phyloP scores from a whole-genome alignment of 2,329 filamentous ascomycete genomes.

The Diplodia scrobiculata region DNA sequence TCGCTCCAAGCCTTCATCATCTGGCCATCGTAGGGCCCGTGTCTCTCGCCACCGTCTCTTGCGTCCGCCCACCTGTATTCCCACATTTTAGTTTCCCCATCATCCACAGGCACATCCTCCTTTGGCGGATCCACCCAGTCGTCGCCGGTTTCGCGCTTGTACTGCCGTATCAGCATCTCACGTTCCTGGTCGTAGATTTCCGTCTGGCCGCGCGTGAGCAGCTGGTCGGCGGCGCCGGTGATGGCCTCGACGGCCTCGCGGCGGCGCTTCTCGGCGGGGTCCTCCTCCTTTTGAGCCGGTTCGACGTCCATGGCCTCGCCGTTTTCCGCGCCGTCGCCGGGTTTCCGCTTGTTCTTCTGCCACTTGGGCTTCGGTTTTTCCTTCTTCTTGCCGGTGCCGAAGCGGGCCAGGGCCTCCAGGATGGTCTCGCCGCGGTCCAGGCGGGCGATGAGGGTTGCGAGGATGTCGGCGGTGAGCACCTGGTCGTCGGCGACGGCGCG shows the following conservation, averaged over 20 bases:
- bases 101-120: constrained; percentile 35
- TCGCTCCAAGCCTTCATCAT: constrained; percentile 92
- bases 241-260: constrained; percentile 76
- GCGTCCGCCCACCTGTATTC: constrained; percentile 93
- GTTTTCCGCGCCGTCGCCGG: constrained; percentile 40
- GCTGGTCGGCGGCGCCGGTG: constrained; percentile 84
- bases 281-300: constrained; percentile 51
- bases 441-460: constrained; percentile 70
- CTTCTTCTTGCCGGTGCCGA: constrained; percentile 65
- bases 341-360: constrained; percentile 57
- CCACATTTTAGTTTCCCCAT: constrained; percentile 62
- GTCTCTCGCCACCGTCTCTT: constrained; percentile 72
- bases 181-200: constrained; percentile 92
- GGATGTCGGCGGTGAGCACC: constrained; percentile 70
- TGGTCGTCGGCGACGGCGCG: constrained; percentile 74
- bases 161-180: constrained; percentile 80
- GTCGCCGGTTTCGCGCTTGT: constrained; percentile 80
- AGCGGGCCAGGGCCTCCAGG: constrained; percentile 79
- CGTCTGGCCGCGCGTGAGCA: constrained; percentile 77
- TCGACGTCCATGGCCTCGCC: constrained; percentile 70
- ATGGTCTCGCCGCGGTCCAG: constrained; percentile 82
- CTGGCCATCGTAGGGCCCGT: constrained; percentile 82
- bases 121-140: constrained; percentile 67
- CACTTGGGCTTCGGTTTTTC: constrained; percentile 62
- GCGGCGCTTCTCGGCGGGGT: constrained; percentile 69